Conservation (phyloP, 2,329 filamentous ascomycete species). For the Conoideocrella luteorostrata region DNA sequence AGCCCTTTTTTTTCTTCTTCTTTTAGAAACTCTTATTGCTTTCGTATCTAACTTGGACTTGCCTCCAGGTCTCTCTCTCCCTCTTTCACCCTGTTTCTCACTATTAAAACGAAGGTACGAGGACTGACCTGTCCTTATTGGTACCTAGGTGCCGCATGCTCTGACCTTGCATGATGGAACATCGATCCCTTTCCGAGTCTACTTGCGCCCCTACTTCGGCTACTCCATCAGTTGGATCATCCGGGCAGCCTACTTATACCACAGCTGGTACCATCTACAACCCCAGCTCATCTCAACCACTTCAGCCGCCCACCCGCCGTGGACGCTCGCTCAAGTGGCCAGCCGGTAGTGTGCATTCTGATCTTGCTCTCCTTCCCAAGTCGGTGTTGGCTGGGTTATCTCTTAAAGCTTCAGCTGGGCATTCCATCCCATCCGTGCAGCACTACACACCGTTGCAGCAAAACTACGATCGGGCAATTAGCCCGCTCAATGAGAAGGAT, state of each 20-base stretch:
- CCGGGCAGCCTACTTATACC: conserved; percentile 40
- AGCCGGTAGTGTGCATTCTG: conserved; percentile 19
- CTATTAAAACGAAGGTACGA: conserved; percentile 9
- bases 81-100: too few relatives aligned
- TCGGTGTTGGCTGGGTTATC: conserved; percentile 29
- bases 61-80: conserved; percentile 18
- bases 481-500: conserved; percentile 26
- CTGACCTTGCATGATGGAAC: too few relatives aligned
- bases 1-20: too few relatives aligned
- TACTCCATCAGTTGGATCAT: conserved; percentile 14
- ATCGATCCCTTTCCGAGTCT: conserved; percentile 16
- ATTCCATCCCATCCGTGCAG: conserved; percentile 17
- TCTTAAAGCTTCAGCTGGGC: conserved; percentile 16
- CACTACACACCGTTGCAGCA: conserved; percentile 48
- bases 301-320: conserved; percentile 46
- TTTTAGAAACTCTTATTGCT: too few relatives aligned
- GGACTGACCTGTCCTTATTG: not conserved
- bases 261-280: conserved; percentile 53
- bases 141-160: too few relatives aligned
- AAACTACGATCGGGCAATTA: conserved; percentile 46
- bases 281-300: conserved; percentile 36
- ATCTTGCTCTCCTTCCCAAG: conserved; percentile 31
- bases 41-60: conserved; percentile 22
- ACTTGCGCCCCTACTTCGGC: conserved; percentile 17
- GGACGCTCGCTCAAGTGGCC: conserved; percentile 39